Evolutionary conservation across 2,329 filamentous ascomycete genomes (phyloP), one percentile per base, ranked within the genome.

Genomic region (Aspergillus caelatus): DNA sequence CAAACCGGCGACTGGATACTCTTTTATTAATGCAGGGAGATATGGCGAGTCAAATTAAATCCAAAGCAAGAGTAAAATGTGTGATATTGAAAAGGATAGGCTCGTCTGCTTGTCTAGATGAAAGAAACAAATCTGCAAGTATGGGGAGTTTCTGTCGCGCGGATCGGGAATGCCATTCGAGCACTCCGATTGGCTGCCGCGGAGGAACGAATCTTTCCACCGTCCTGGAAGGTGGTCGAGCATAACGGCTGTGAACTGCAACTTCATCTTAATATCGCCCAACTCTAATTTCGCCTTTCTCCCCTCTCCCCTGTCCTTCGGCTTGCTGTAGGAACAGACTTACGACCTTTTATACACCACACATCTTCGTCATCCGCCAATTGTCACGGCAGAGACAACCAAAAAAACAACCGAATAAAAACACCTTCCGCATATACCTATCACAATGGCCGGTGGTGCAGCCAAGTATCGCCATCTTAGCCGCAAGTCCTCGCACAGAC

Each of bases 391-490:
- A 36, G 53, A 39, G 30, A 34, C 19, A 54, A 32, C 14, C 36
- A 10, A 26, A 50, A 50, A 64, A 36, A 50, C 50, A 48, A 52
- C 58, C 45, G 50, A 10, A 30, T 56, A 43, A 54, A 53, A 54
- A 54, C 46, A 52, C 34, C 57, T 58, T 45, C 48, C 16, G 43
- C 57, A 58, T 55, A 52, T 30, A 36, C 54, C 57, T 39, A 58
- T 60, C 68, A 80, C 67, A 68, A 97, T 97, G 94, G 93, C 93
- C 68, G 93, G 93, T 74, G 93, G 92, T 70, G 85, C 88, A 69
- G 86, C 92, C 78, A 96, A 93, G 83, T 97, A 94, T 82, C 90
- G 95, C 71, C 92, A 96, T 80, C 84, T 99, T 66, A 89, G 89
- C 80, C 93, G 95, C 71, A 86, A 88, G 70, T 97, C 93, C 58